Evolutionary conservation across 805 yeast genomes (phyloP).

Genomic region (Isabelozyma rhagii): DNA sequence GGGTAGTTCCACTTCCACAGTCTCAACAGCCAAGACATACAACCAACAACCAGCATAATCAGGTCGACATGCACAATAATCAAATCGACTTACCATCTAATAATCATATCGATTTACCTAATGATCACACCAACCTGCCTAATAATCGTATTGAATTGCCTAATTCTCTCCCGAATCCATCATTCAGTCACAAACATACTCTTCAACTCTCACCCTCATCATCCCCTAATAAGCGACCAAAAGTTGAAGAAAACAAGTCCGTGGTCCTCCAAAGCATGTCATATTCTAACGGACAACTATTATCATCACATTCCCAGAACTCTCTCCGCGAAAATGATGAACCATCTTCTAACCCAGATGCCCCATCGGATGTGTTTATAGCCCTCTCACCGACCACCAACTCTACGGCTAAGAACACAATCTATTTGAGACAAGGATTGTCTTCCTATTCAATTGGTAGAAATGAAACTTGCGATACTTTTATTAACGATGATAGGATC

Average conservation of each 20-base stretch:
- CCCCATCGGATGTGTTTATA: constrained; percentile 62
- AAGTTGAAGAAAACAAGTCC: background rate
- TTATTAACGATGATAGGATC: constrained; percentile 68
- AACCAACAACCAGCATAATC: constrained; percentile 7
- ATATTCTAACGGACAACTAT: background rate
- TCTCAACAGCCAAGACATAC: constrained; percentile 22
- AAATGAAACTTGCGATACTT: constrained; percentile 55
- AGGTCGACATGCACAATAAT: background rate
- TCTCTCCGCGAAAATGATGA: background rate
- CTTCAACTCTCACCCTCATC: background rate
- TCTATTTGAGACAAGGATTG: constrained; percentile 64
- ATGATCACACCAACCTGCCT: background rate
- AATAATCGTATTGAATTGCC: background rate
- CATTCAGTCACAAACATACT: background rate
- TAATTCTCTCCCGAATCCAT: background rate
- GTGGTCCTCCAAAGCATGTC: background rate
- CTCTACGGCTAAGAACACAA: constrained; percentile 44
- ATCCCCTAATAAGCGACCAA: background rate
- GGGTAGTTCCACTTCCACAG: constrained; percentile 43
- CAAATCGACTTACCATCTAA: background rate
- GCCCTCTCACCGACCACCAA: constrained; percentile 52
- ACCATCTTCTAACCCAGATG: background rate
- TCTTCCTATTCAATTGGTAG: constrained; percentile 76
- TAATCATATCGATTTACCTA: background rate
- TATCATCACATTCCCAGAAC: background rate